These are phyloP conservation scores for Crassisporium funariophilum DNA, from an alignment of 768 basidiomycete genomes.

Conservation along the genomic window DNA sequence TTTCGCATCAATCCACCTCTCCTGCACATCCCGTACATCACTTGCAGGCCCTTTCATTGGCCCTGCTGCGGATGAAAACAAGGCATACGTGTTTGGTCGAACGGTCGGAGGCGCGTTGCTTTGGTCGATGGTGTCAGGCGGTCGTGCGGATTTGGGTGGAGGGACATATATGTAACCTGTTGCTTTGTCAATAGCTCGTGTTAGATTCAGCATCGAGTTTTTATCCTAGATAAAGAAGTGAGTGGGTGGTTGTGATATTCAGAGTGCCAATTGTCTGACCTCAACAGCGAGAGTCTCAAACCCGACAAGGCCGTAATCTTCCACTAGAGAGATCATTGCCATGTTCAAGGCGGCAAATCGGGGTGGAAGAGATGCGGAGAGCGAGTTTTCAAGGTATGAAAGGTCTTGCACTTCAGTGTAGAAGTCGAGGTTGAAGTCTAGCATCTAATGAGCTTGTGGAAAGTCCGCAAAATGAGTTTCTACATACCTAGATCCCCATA, in stretches of 20 bases:
- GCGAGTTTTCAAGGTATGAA: slow-evolving; percentile 77
- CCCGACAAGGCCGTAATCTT: slow-evolving; percentile 90
- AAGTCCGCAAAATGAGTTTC: slow-evolving; percentile 5
- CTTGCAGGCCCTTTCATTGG: slow-evolving; percentile 49
- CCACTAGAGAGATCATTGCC: slow-evolving; percentile 89
- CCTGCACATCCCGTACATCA: slow-evolving; percentile 79
- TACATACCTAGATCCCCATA: slow-evolving; percentile 88
- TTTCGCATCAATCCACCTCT: slow-evolving; percentile 88
- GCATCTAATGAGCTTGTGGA: slow-evolving; percentile 2
- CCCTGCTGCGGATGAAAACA: slow-evolving; percentile 70
- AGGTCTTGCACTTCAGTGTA: slow-evolving; percentile 99
- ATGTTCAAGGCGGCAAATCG: slow-evolving; percentile 81
- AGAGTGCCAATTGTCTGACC: slow-evolving; percentile 40
- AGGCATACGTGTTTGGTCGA: slow-evolving; percentile 64
- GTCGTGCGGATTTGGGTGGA: slow-evolving; percentile 29
- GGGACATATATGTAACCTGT: slow-evolving; percentile 92
- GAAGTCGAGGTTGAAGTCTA: slow-evolving; percentile 96
- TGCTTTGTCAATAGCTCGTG: slow-evolving; percentile 83
- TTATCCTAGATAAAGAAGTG: slow-evolving; percentile 65
- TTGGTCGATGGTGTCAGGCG: slow-evolving; percentile 38
- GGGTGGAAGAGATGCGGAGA: slow-evolving; percentile 60
- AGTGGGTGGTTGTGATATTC: background rate
- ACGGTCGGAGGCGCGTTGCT: slow-evolving; percentile 38
- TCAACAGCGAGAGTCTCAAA: slow-evolving; percentile 98
- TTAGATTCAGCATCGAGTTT: slow-evolving; percentile 89